Evolutionary conservation across 2,329 filamentous ascomycete genomes (phyloP).

Genomic region (Pestalotiopsis sp.): DNA sequence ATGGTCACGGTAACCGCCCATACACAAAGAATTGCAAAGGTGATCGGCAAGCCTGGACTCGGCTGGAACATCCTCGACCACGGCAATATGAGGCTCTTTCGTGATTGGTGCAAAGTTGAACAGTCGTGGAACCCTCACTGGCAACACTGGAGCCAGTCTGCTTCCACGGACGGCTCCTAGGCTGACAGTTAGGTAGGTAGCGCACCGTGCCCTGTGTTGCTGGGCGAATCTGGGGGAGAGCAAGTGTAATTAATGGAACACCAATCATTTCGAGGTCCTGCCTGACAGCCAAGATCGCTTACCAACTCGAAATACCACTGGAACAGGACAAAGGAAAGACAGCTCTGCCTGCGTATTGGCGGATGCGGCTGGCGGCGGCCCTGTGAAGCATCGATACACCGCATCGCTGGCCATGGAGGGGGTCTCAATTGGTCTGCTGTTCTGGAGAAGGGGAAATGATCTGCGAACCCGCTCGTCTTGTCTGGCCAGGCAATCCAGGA

Average conservation of each 20-base stretch:
- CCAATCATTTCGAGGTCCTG: background rate
- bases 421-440: background rate
- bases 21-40: background rate
- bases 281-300: conserved; percentile 2
- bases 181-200: background rate
- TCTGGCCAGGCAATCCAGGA: background rate
- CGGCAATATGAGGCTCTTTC: background rate
- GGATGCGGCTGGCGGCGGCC: background rate
- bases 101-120: background rate
- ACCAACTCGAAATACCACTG: background rate
- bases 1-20: background rate
- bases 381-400: background rate
- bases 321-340: background rate
- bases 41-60: conserved; percentile 12
- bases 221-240: background rate
- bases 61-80: conserved; percentile 11
- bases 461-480: background rate
- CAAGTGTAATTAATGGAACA: conserved; percentile 1
- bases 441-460: conserved; percentile 2
- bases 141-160: too few species aligned
- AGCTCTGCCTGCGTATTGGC: background rate
- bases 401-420: background rate
- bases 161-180: background rate
- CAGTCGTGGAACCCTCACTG: background rate
- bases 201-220: background rate